These are phyloP conservation scores for Tricholoma sp. DNA, from an alignment of 768 basidiomycete genomes.

Conservation along the genomic window DNA sequence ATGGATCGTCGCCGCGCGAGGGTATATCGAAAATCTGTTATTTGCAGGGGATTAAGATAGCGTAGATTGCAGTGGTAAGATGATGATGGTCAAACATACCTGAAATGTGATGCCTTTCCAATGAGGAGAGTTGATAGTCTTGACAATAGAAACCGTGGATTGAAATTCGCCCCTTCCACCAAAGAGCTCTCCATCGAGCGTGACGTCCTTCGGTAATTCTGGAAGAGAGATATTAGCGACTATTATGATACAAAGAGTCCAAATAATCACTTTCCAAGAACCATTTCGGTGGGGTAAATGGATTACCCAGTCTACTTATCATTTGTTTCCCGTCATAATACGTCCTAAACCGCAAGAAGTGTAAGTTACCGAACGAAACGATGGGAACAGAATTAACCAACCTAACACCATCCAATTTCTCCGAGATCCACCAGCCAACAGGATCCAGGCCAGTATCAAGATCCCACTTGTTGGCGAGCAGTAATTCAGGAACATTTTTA, in stretches of 20 bases:
- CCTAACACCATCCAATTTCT: conserved; percentile 61
- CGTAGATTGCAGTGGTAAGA: background rate
- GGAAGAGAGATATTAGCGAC: background rate
- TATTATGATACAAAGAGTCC: background rate
- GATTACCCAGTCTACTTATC: conserved; percentile 53
- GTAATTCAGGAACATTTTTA: conserved; percentile 38
- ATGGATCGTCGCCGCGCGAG: conserved; percentile 38
- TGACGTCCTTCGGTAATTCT: conserved; percentile 52
- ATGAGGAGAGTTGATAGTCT: conserved; percentile 50
- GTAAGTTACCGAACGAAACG: background rate
- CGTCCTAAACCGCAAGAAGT: conserved; percentile 27
- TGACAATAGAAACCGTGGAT: conserved; percentile 55
- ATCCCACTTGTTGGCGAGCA: conserved; percentile 57
- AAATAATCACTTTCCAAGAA: conserved; percentile 45
- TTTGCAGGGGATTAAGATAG: background rate
- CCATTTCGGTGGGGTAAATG: conserved; percentile 53
- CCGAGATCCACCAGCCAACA: conserved; percentile 57
- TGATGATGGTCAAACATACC: conserved; percentile 21
- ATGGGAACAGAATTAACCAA: conserved; percentile 18
- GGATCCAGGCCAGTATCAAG: conserved; percentile 48
- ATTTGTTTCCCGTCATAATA: conserved; percentile 51
- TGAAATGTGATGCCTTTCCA: conserved; percentile 54
- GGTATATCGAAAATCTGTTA: conserved; percentile 54
- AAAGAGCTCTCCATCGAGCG: conserved; percentile 58
- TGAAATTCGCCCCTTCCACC: conserved; percentile 54